A percentile compares a stretch with the other conserved stretches of the same genome.
Evolutionary conservation across 257 asterid genomes (phyloP).

Genomic region (Linderniella brevidens): DNA sequence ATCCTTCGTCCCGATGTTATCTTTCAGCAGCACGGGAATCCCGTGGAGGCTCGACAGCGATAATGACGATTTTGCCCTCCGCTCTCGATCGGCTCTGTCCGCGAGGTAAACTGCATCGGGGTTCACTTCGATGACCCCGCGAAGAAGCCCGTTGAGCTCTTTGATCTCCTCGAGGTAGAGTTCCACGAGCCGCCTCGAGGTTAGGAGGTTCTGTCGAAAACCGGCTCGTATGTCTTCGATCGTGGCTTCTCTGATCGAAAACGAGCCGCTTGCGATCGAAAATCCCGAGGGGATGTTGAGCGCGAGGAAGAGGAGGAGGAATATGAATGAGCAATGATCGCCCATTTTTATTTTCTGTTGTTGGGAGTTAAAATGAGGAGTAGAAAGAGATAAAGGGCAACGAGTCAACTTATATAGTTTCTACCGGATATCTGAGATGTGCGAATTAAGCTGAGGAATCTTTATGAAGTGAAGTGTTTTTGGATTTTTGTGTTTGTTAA

Average conservation of each 20-base stretch:
- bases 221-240: constrained; percentile 20
- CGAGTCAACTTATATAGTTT: no score
- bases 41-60: constrained; percentile 22
- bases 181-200: constrained; percentile 25
- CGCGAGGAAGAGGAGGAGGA: constrained; percentile 21
- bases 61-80: background rate
- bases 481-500: no score
- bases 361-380: no score
- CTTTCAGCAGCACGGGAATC: constrained; percentile 61
- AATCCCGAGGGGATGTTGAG: no score
- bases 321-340: no score
- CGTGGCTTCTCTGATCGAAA: constrained; percentile 25
- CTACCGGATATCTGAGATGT: no score
- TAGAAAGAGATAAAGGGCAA: no score
- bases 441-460: no score
- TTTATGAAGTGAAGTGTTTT: no score
- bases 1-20: constrained; percentile 39
- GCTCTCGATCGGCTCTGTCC: constrained; percentile 29
- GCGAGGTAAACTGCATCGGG: constrained; percentile 42
- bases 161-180: constrained; percentile 30
- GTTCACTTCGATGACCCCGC: constrained; percentile 40
- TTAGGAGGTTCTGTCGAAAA: constrained; percentile 18
- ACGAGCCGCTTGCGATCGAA: constrained; percentile 3
- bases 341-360: no score
- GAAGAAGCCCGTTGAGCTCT: constrained; percentile 38